A percentile compares a stretch with the other conserved stretches of the same genome.
Evolutionary conservation across 768 basidiomycete species (phyloP).

Genomic region (Stropharia rugosoannulata): DNA sequence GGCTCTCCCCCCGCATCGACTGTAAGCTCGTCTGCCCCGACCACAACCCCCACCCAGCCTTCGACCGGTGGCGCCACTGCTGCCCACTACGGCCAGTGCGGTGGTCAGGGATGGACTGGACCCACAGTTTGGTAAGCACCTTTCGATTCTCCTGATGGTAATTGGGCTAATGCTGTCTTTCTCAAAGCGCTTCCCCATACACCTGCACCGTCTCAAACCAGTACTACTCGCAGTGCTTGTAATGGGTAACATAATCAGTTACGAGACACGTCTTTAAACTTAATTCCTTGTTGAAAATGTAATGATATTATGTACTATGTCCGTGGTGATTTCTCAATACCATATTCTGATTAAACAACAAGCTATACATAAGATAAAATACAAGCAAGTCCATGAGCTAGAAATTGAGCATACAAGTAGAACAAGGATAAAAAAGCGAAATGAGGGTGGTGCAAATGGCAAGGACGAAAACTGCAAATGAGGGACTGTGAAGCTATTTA

Average conservation of each 20-base stretch:
- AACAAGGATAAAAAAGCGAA: too few species aligned
- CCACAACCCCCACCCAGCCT: constrained; percentile 11
- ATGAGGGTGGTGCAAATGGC: too few species aligned
- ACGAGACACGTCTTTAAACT: background rate
- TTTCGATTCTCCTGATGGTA: background rate
- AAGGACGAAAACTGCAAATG: too few species aligned
- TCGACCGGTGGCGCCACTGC: constrained; percentile 24
- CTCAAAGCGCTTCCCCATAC: constrained; percentile 32
- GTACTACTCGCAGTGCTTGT: constrained; percentile 12
- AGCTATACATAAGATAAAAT: too few species aligned
- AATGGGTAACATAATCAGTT: background rate
- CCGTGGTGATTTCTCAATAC: too few species aligned
- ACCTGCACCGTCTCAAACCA: constrained; percentile 32
- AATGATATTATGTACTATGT: background rate
- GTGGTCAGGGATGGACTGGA: constrained; percentile 39
- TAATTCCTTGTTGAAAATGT: background rate
- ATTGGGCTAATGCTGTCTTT: background rate
- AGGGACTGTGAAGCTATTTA: too few species aligned
- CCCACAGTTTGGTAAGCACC: constrained; percentile 34
- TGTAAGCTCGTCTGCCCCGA: background rate
- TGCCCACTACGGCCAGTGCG: constrained; percentile 42
- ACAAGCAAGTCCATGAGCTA: too few species aligned
- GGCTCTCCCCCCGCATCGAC: constrained; percentile 3
- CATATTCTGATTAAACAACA: too few species aligned
- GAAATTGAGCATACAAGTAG: too few species aligned